phyloP scores from a whole-genome alignment of 2,329 filamentous ascomycete species.

The Macroventuria anomochaeta region DNA sequence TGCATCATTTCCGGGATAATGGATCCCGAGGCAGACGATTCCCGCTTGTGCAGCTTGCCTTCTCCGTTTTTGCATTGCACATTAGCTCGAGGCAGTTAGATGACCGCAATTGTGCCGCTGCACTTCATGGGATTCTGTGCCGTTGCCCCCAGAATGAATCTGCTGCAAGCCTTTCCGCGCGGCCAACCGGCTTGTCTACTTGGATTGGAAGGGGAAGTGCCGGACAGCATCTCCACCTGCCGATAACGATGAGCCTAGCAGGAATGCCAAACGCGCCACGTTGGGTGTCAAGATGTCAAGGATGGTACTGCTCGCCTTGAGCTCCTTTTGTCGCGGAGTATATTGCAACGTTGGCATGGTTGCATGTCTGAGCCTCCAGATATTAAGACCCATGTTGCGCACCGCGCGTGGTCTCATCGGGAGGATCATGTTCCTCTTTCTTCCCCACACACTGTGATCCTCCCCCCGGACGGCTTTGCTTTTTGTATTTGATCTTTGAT shows the following conservation, averaged over 20 bases:
- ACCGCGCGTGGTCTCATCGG: conserved; percentile 7
- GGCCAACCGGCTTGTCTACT: conserved; percentile 3
- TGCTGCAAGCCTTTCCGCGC: not conserved
- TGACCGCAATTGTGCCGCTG: not conserved
- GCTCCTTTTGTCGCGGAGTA: conserved; percentile 4
- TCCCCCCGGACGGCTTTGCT: conserved; percentile 1
- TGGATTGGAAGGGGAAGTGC: not conserved
- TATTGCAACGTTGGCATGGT: not conserved
- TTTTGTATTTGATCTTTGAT: not conserved
- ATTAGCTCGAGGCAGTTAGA: conserved; percentile 7
- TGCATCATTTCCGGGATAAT: not conserved
- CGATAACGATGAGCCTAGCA: conserved; percentile 14
- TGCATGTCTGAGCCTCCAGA: not conserved
- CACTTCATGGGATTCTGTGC: not conserved
- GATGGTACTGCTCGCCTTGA: conserved; percentile 2
- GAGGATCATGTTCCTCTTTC: conserved; percentile 11
- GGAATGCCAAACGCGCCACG: conserved; percentile 11
- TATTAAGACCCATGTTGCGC: conserved; percentile 12
- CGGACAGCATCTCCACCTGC: conserved; percentile 9
- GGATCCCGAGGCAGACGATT: not conserved
- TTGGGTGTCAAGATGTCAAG: conserved; percentile 16
- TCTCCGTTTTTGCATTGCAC: not conserved
- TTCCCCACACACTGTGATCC: conserved; percentile 7
- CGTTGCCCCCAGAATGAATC: conserved; percentile 1
- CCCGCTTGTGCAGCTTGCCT: conserved; percentile 6